A percentile compares a stretch with the other conserved stretches of the same genome.
Conservation (phyloP, 441 rosid genomes). For the Theobroma grandiflorum region DNA sequence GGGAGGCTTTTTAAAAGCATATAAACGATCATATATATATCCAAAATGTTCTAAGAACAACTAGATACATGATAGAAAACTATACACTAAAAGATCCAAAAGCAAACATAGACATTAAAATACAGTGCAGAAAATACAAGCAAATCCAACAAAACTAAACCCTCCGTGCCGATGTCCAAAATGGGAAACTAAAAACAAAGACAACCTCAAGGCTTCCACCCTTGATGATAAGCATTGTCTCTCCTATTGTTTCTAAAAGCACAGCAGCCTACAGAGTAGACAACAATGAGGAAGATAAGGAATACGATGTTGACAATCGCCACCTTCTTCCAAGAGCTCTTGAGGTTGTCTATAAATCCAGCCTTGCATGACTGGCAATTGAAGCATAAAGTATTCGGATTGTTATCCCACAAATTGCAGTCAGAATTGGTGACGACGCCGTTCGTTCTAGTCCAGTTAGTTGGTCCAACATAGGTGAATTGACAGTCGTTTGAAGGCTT, state of each 20-base stretch:
- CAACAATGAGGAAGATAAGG: slow-evolving; percentile 62
- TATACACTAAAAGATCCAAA: slow-evolving; percentile 8
- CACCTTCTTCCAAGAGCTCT: slow-evolving; percentile 73
- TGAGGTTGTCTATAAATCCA: slow-evolving; percentile 77
- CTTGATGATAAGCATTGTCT: slow-evolving; percentile 40
- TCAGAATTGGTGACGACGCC: slow-evolving; percentile 47
- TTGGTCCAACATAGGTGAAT: slow-evolving; percentile 60
- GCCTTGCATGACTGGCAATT: slow-evolving; percentile 88
- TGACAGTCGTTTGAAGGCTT: slow-evolving; percentile 80
- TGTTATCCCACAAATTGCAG: slow-evolving; percentile 59
- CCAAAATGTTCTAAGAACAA: neutral
- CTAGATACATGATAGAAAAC: neutral
- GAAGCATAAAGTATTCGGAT: slow-evolving; percentile 53
- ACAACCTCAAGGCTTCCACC: slow-evolving; percentile 36
- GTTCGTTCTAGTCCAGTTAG: slow-evolving; percentile 48
- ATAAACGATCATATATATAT: neutral
- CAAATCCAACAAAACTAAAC: neutral
- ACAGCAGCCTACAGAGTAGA: slow-evolving; percentile 79
- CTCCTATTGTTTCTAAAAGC: slow-evolving; percentile 78
- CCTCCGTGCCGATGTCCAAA: neutral
- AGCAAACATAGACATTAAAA: neutral
- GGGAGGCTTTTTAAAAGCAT: too few relatives aligned
- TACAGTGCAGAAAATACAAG: neutral
- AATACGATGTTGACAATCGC: slow-evolving; percentile 64
- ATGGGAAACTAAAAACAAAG: neutral